phyloP scores from a whole-genome alignment of 139 green algal genomes.

The Medakamo hakoo region DNA sequence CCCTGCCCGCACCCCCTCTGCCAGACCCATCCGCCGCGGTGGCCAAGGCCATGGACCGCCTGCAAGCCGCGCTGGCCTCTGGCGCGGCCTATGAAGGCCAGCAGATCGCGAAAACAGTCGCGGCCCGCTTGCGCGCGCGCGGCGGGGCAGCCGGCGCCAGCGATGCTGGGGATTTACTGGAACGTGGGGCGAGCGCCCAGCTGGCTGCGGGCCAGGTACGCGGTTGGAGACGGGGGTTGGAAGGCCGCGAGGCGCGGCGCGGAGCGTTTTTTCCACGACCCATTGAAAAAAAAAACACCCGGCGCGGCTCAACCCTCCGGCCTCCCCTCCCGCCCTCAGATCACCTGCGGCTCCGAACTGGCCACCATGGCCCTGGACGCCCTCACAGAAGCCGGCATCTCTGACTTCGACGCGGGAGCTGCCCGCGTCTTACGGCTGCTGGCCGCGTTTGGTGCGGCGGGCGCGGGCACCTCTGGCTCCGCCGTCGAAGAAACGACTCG shows the following conservation, averaged over 20 bases:
- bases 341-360: slow-evolving; percentile 7
- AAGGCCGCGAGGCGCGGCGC: background rate
- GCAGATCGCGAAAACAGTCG: slow-evolving; percentile 2
- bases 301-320: background rate
- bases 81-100: slow-evolving; percentile 6
- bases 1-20: too few relatives aligned
- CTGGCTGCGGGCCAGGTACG: background rate
- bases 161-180: slow-evolving; percentile 1
- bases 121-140: background rate
- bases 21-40: background rate
- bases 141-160: background rate
- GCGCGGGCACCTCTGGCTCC: background rate
- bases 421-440: background rate
- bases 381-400: background rate
- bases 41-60: background rate
- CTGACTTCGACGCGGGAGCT: background rate
- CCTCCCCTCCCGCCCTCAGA: background rate
- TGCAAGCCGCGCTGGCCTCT: background rate
- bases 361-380: slow-evolving; percentile 1
- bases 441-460: background rate
- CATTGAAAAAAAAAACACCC: too few relatives aligned
- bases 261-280: background rate
- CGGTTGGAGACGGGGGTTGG: background rate
- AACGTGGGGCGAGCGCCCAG: background rate
- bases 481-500: background rate